Evolutionary conservation across 768 basidiomycete genomes (phyloP).

Genomic region (Boletus huronensis): DNA sequence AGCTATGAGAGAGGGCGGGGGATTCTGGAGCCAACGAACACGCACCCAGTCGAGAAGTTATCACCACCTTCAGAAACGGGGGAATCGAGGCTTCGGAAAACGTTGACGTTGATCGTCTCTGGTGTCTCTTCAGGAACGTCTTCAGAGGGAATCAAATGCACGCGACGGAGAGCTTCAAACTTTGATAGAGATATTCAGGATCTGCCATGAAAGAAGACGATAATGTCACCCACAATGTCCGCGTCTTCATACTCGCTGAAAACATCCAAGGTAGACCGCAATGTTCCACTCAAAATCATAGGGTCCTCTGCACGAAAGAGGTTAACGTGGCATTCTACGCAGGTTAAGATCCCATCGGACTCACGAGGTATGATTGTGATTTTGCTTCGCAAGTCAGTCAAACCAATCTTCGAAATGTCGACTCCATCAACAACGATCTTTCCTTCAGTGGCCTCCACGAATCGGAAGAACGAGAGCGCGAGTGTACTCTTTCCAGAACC

Average conservation of each 20-base stretch:
- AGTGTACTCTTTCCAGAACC: slow-evolving; percentile 77
- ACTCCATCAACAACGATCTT: slow-evolving; percentile 72
- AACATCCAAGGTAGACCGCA: slow-evolving; percentile 80
- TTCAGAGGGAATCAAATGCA: slow-evolving; percentile 69
- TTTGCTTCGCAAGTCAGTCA: slow-evolving; percentile 75
- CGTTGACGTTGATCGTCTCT: slow-evolving; percentile 60
- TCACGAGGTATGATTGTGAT: slow-evolving; percentile 75
- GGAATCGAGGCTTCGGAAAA: slow-evolving; percentile 74
- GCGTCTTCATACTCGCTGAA: slow-evolving; percentile 83
- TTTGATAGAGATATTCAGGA: slow-evolving; percentile 24
- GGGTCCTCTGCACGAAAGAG: slow-evolving; percentile 65
- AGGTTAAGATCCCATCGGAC: slow-evolving; percentile 21
- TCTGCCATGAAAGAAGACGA: not conserved
- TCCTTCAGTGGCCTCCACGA: slow-evolving; percentile 83
- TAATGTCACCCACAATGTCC: slow-evolving; percentile 58
- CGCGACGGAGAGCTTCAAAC: slow-evolving; percentile 82
- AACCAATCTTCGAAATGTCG: slow-evolving; percentile 74
- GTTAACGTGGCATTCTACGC: not conserved
- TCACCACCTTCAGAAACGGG: slow-evolving; percentile 81
- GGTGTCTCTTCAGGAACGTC: slow-evolving; percentile 39
- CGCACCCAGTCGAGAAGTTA: slow-evolving; percentile 82
- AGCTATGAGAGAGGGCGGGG: not conserved
- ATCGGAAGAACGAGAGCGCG: slow-evolving; percentile 83
- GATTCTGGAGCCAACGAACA: not conserved
- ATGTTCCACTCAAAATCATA: slow-evolving; percentile 77